Base-by-base conservation (phyloP, 148 eudicot species). In the Fagopyrum esculentum region DNA sequence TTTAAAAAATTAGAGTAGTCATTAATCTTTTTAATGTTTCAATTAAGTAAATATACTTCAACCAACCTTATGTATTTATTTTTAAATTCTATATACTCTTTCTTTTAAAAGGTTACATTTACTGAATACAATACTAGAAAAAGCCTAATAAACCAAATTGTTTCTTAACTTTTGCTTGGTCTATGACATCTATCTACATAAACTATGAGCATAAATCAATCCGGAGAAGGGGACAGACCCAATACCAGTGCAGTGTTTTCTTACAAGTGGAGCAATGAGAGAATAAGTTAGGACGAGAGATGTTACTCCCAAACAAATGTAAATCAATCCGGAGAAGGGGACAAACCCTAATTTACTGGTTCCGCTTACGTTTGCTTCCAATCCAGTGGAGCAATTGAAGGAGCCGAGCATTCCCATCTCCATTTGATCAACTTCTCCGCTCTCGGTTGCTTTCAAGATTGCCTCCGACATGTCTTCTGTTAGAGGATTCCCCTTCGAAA, bases 361-460 rank as follows among this genome's bases (percentile, higher is more conserved):
- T 9, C 43, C 71, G 16, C 43, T 9, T 15, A 15, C 71, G 6
- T 66, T 66, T 66, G 71, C 6, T 66, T 43, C 47, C 63, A 22
- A 57, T 6, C 46, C 61, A 19, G 61, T 6, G 61, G 61, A 66
- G 45, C 81, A 79, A 3, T 75, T 79, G 75, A n/a, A 75, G 5
- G 22, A 45, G 8, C 71, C 40, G 12, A 79, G 60, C 81, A 79
- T 75, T 2, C 52, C 44, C 7, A 29, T 57, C 30, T 74, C 74
- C 71, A 79, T 6, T n/a, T 1, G 59, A 22, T 35, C 75, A 1
- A 79, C 60, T 12, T 79, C 81, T 19, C 81, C 81, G 19, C 51
- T 79, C 59, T 79, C 81, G 11, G 29, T 79, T 17, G 71, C 77
- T 47, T 79, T 75, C 29, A 75, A 5, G 10, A 79, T 75, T 35